A percentile compares a stretch with the other conserved stretches of the same genome.
phyloP scores from a whole-genome alignment of 495 filamentous ascomycete species.

The Aspergillus nidulans region DNA sequence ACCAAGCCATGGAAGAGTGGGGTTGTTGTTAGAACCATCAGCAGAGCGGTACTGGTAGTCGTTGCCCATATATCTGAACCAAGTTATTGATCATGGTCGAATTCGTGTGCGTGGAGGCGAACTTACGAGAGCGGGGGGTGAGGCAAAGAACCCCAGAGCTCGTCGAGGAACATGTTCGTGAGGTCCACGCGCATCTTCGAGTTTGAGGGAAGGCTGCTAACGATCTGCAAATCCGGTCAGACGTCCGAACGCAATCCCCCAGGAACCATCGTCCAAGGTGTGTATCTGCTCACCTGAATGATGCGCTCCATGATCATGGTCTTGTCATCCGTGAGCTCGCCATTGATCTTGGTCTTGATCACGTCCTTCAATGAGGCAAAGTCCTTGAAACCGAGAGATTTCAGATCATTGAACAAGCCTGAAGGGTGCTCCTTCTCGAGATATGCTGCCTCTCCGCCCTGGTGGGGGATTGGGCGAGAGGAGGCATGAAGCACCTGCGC shows the following conservation, averaged over 20 bases:
- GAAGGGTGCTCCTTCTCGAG: constrained; percentile 48
- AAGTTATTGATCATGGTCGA: background rate
- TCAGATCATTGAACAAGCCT: constrained; percentile 61
- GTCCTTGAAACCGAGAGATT: constrained; percentile 56
- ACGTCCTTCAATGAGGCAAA: constrained; percentile 50
- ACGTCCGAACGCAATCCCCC: background rate
- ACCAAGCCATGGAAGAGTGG: constrained; percentile 51
- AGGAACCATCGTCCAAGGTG: too few relatives aligned
- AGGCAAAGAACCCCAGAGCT: constrained; percentile 61
- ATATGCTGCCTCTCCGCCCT: constrained; percentile 59
- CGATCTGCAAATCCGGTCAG: constrained; percentile 42
- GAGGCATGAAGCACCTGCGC: constrained; percentile 62
- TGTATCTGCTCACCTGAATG: constrained; percentile 49
- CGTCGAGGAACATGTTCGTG: constrained; percentile 64
- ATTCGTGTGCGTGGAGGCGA: background rate
- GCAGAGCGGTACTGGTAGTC: constrained; percentile 64
- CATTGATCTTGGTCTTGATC: constrained; percentile 47
- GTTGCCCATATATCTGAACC: constrained; percentile 56
- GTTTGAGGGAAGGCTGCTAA: constrained; percentile 56
- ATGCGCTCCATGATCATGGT: constrained; percentile 75
- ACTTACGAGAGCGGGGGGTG: constrained; percentile 51
- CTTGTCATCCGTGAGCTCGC: constrained; percentile 66
- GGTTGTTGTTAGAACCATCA: constrained; percentile 67
- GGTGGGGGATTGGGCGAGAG: constrained; percentile 59
- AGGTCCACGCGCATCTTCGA: constrained; percentile 61